Conservation (phyloP, 352 stramenopile genomes). For the Pythium pyrilobum region DNA sequence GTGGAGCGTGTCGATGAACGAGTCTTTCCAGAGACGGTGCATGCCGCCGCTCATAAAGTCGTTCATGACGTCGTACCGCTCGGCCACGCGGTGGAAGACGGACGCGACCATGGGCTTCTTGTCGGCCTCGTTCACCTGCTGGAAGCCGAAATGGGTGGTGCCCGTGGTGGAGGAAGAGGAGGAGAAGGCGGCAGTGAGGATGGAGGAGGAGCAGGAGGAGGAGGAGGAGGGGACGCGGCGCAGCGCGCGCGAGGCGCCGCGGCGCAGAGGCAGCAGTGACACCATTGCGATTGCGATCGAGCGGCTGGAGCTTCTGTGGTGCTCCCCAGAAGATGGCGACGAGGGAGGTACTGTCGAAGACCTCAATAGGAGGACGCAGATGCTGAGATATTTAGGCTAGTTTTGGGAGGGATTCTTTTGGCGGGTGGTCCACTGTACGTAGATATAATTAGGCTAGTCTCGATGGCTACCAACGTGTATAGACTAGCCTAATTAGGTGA, state of each 20-base stretch:
- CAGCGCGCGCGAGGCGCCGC: background rate
- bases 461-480: too few species aligned
- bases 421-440: too few species aligned
- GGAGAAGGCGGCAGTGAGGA: background rate
- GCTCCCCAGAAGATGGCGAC: background rate
- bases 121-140: conserved; percentile 84
- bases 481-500: too few species aligned
- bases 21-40: conserved; percentile 97
- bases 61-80: conserved; percentile 99
- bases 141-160: conserved; percentile 88
- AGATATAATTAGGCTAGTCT: too few species aligned
- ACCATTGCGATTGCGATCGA: background rate
- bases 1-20: conserved; percentile 89
- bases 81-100: conserved; percentile 98
- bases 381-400: background rate
- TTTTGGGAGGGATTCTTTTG: background rate
- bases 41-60: conserved; percentile 98
- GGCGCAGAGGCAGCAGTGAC: background rate
- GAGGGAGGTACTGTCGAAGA: background rate
- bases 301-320: background rate
- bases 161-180: background rate
- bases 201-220: background rate
- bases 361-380: conserved; percentile 3
- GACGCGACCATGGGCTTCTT: conserved; percentile 95
- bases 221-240: background rate